Conservation (phyloP, 129 eudicot species). For the Lactuca sativa region DNA sequence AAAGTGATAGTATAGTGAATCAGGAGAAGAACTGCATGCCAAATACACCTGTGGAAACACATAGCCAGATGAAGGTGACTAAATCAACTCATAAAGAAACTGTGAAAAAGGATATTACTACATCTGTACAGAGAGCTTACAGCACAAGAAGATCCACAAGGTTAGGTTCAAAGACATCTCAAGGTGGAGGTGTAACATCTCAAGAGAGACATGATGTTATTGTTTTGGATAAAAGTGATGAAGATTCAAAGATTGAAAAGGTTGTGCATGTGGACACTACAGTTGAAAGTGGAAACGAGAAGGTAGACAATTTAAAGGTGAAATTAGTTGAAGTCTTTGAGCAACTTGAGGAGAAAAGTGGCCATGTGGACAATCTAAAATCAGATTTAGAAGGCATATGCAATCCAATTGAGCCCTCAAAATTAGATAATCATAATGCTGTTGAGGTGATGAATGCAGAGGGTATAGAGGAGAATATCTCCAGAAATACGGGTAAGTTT, state of each 20-base stretch:
- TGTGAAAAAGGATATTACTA: conserved; percentile 27
- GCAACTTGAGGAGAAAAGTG: conserved; percentile 1
- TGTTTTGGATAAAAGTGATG: conserved; percentile 15
- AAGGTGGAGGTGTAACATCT: not conserved
- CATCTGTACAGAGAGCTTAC: conserved; percentile 33
- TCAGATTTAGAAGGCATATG: not conserved
- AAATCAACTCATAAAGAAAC: not conserved
- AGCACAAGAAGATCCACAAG: conserved; percentile 62
- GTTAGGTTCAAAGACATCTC: conserved; percentile 35
- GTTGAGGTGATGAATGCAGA: not conserved
- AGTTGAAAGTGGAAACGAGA: not conserved
- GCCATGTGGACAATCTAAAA: not conserved
- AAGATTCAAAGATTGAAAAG: not conserved
- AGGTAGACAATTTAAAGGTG: not conserved
- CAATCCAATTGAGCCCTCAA: not conserved
- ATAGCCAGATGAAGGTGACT: not conserved
- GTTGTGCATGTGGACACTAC: not conserved
- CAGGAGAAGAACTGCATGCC: no score
- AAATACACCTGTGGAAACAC: no score
- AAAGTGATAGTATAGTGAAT: not conserved
- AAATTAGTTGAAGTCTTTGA: not conserved
- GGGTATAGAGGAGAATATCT: not conserved
- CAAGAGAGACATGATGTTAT: conserved; percentile 20
- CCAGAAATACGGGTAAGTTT: not conserved
- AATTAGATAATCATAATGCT: conserved; percentile 2